Evolutionary conservation across 2,329 filamentous ascomycete genomes (phyloP).

Genomic region (Fusarium sulawesiense): DNA sequence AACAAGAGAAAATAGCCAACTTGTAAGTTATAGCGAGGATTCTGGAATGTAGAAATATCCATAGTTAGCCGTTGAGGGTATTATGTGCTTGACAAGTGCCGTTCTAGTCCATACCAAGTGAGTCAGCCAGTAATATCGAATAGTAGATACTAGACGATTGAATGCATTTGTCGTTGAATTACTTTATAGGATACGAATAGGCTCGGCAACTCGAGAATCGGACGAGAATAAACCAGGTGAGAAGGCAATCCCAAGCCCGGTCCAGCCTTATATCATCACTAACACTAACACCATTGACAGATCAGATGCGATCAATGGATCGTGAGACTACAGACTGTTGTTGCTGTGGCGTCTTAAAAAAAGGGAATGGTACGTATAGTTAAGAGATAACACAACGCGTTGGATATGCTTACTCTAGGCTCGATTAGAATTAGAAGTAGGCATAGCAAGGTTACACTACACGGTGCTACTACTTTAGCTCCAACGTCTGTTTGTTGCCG

Average conservation of each 20-base stretch:
- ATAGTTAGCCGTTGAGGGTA: not conserved
- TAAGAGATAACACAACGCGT: not conserved
- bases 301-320: conserved; percentile 2
- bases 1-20: not conserved
- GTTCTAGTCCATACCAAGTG: no score
- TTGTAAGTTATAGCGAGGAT: not conserved
- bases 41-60: not conserved
- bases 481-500: conserved; percentile 4
- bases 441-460: not conserved
- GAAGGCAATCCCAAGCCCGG: not conserved
- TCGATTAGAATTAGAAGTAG: not conserved
- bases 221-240: not conserved
- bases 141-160: not conserved
- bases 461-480: conserved; percentile 1
- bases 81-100: not conserved
- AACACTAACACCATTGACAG: not conserved
- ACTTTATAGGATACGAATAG: not conserved
- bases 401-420: not conserved
- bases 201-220: not conserved
- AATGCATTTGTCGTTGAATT: not conserved
- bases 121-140: not conserved
- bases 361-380: conserved; percentile 1
- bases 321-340: not conserved
- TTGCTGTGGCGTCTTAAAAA: conserved; percentile 21
- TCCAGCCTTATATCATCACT: not conserved